phyloP scores from a whole-genome alignment of 2,329 filamentous ascomycete genomes.

The Pseudocercospora vitis region DNA sequence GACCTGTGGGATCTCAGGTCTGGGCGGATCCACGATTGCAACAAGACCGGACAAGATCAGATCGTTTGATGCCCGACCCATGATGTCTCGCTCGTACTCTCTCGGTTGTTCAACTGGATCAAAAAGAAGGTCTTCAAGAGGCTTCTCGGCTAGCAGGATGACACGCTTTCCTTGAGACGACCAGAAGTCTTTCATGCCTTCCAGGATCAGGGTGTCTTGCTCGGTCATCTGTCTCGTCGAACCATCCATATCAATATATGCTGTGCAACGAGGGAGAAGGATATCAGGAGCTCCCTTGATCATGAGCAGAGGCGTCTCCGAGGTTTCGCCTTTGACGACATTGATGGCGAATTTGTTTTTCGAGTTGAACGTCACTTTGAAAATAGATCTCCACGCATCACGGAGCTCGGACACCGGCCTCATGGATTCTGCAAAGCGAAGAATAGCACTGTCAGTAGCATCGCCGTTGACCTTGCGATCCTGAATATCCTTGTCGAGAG shows the following conservation, averaged over 20 bases:
- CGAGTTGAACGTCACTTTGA: constrained; percentile 73
- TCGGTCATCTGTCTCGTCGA: constrained; percentile 54
- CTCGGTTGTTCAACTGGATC: constrained; percentile 52
- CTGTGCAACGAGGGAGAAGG: constrained; percentile 62
- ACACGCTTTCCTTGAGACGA: constrained; percentile 69
- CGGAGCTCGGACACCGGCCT: constrained; percentile 61
- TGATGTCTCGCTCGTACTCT: constrained; percentile 56
- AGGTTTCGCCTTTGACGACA: constrained; percentile 50
- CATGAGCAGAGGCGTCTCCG: constrained; percentile 55
- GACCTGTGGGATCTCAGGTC: constrained; percentile 60
- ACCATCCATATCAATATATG: constrained; percentile 58
- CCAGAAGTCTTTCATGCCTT: constrained; percentile 65
- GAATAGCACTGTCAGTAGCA: constrained; percentile 72
- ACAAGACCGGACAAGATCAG: constrained; percentile 58
- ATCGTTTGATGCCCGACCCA: constrained; percentile 52
- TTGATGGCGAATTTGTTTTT: constrained; percentile 79
- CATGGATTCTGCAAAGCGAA: constrained; percentile 69
- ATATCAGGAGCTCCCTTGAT: constrained; percentile 80
- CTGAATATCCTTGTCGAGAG: constrained; percentile 57
- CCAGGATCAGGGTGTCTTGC: constrained; percentile 54
- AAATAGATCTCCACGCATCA: constrained; percentile 64
- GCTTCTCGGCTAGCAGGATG: constrained; percentile 59
- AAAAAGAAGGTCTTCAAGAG: constrained; percentile 60
- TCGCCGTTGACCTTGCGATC: constrained; percentile 70
- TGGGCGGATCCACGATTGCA: constrained; percentile 60